Evolutionary conservation across 164 flowering plant genomes (phyloP), one percentile per base, ranked within the genome.

Genomic region (Stephania japonica): DNA sequence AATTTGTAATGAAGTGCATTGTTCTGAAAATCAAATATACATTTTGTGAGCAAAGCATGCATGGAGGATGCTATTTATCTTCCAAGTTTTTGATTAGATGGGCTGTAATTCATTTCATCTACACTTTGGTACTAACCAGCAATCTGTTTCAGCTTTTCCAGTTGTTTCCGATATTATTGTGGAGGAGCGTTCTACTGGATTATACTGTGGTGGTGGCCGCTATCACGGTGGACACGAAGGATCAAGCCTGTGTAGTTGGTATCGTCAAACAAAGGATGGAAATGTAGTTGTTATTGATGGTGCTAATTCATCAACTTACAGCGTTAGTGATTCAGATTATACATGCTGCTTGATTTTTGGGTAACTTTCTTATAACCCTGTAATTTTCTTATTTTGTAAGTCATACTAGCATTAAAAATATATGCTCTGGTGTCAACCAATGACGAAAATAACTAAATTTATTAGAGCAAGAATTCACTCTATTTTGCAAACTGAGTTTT

Each of bases 181-280:
- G 62, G 80, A 80, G 77, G 85, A 92, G 78, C 64, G 87, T 76
- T 87, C 93, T 77, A 82, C 82, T 41, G 85, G 86, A 73, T 69
- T 76, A 38, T 93, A 87, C 82, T 71, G 75, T 76, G 99, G 99
- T 80, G 88, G 85, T 81, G 99, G 99, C 59, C 79, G 82, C 44
- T 96, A 96, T 83, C 90, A 86, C 89, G 99, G 99, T 80, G 99
- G 99, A 65, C 79, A 84, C 78, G 98, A 93, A 80, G 99, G 99
- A 68, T 71, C 82, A 24, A 92, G 98, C 82, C 80, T 90, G 65
- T 96, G 84, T 80, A 91, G 95, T 80, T 96, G 99, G 99, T 93
- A 93, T 75, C 87, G 97, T 86, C 92, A 89, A 87, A 87, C 87
- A 43, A 78, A 69, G 69, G 98, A 91, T 23, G 99, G 98, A 72